Base-by-base conservation (phyloP, 176 grass and related monocot species). In the Aegilops umbellulata region DNA sequence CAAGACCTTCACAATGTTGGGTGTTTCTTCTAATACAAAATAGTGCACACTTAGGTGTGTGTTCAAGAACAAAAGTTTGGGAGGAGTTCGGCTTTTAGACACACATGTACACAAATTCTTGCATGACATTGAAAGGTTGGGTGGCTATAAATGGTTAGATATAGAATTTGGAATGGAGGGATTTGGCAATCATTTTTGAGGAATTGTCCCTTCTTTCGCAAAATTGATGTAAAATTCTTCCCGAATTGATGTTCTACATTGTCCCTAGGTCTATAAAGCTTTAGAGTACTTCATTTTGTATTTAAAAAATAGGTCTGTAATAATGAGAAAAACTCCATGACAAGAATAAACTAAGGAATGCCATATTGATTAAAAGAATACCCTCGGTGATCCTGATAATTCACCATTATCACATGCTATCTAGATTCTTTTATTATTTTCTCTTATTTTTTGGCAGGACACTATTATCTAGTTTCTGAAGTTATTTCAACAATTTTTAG, bases 401-500 rank as follows among this genome's bases (percentile, higher is more conserved):
- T 34, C 16, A 19, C 65, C 20, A 16, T 69, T 69, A 39, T 61
- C 60, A 17, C 60, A 17, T 65, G 62, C 17, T 13, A 34, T 68
- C 16, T 68, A 34, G 30, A 32, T 30, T 69, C 4, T 66, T 16
- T 31, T 66, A 8, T 66, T 66, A 12, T 6, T 34, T 66, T 65
- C 38, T 39, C 38, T 39, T 39, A 2, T 39, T 34, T 34, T 34
- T 1, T 34, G 32, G 10, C 0, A 1, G 31, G 32, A 7, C 31
- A 39, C 4, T 35, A 12, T 62, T 79, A 38, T 79, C 55, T 79
- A 62, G 14, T 16, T 82, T 64, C 12, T 82, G 26, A 71, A 69
- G 79, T 31, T 4, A 3, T 63, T 65, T 85, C 20, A 1, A 57
- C 20, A 69, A 29, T 77, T 84, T 91, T 81, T 83, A 95, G 95